These are phyloP conservation scores for Ophiocordyceps camponoti-leonardi DNA, from an alignment of 2,329 filamentous ascomycete species.

Conservation along the genomic window DNA sequence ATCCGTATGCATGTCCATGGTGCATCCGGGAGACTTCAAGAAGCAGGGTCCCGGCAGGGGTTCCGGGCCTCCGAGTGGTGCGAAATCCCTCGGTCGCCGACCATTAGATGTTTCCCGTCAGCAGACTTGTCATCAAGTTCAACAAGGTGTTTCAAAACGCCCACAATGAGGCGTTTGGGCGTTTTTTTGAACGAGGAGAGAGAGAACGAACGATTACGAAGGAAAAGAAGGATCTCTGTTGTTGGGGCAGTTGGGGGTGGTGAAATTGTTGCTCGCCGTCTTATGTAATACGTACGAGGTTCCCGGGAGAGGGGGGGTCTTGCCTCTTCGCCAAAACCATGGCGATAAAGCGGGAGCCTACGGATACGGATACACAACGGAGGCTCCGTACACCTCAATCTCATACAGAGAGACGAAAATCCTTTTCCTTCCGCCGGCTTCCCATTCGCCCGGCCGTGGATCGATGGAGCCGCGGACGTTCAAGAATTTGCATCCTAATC, in stretches of 20 bases:
- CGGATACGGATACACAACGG: too few relatives aligned
- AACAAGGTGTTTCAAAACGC: too few relatives aligned
- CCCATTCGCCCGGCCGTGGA: conserved; percentile 1
- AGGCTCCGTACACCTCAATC: too few relatives aligned
- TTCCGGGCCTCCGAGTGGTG: background rate
- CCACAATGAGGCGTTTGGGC: background rate
- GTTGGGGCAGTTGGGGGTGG: too few relatives aligned
- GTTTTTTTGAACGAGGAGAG: background rate
- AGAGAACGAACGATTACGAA: too few relatives aligned
- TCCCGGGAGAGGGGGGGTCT: too few relatives aligned
- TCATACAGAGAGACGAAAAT: too few relatives aligned
- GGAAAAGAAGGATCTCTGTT: too few relatives aligned
- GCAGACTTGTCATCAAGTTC: too few relatives aligned
- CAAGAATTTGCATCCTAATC: conserved; percentile 1
- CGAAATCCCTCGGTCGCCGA: background rate
- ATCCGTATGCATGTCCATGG: background rate
- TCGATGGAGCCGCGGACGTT: background rate
- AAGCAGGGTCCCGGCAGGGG: conserved; percentile 1
- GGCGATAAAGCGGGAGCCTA: too few relatives aligned
- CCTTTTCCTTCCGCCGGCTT: background rate
- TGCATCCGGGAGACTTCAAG: background rate
- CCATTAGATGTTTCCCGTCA: too few relatives aligned
- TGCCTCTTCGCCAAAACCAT: too few relatives aligned
- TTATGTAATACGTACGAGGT: background rate
- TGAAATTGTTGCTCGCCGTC: background rate